These are phyloP conservation scores for Phyllosticta ampelicida DNA, from an alignment of 2,329 filamentous ascomycete genomes.

Conservation along the genomic window DNA sequence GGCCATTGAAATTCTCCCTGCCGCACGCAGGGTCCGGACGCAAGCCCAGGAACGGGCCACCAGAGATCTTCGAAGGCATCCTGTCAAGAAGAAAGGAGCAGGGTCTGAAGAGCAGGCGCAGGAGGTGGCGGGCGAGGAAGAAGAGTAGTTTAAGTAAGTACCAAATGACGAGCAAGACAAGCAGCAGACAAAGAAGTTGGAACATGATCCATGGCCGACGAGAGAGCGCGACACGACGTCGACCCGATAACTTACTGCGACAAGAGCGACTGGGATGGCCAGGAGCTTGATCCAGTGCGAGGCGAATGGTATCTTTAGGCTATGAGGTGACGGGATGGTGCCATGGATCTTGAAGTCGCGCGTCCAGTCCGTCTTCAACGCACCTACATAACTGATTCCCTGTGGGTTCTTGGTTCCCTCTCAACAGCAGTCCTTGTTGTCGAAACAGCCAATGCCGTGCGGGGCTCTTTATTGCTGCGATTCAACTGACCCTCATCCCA, in stretches of 20 bases:
- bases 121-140: neutral
- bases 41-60: conserved; percentile 5
- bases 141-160: neutral
- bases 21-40: neutral
- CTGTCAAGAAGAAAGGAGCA: neutral
- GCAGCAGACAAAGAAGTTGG: neutral
- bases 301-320: too few species aligned
- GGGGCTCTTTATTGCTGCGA: neutral
- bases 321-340: too few species aligned
- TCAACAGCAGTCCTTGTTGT: too few species aligned
- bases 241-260: neutral
- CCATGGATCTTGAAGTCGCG: neutral
- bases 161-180: neutral
- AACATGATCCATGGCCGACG: neutral
- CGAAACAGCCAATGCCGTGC: too few species aligned
- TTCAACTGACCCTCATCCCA: neutral
- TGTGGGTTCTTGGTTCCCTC: neutral
- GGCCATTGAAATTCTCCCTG: neutral
- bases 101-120: neutral
- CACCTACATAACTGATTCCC: too few species aligned
- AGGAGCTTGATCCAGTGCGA: too few species aligned
- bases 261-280: neutral
- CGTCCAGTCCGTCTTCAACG: neutral
- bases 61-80: conserved; percentile 5
- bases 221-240: neutral